Evolutionary conservation across 1,284 basidiomycete species (phyloP).

Genomic region (Mycena citricolor): DNA sequence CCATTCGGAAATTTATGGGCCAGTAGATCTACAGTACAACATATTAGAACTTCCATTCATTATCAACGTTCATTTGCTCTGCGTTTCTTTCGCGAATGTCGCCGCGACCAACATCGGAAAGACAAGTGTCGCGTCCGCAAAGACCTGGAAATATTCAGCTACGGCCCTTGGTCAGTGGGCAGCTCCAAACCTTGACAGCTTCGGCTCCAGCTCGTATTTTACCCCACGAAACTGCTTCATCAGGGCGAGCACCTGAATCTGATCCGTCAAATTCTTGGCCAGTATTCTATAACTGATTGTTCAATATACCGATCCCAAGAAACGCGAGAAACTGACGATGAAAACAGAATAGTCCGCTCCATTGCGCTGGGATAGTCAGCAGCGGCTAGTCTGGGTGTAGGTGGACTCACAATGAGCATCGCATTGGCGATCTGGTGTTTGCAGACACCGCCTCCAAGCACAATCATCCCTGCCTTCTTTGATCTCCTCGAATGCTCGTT

Average conservation of each 20-base stretch:
- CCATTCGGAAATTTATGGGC: conserved; percentile 36
- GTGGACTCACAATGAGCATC: conserved; percentile 83
- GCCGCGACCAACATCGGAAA: conserved; percentile 88
- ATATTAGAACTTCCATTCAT: conserved; percentile 10
- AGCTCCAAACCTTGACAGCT: conserved; percentile 78
- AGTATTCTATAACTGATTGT: conserved; percentile 67
- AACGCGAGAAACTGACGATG: conserved; percentile 64
- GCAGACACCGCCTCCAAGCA: conserved; percentile 97
- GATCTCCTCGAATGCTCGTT: conserved; percentile 91
- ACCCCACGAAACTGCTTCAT: conserved; percentile 99
- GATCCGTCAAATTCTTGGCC: conserved; percentile 99
- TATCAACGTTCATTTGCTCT: conserved; percentile 15
- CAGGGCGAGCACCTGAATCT: conserved; percentile 95
- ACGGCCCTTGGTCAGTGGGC: background rate
- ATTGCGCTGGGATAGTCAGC: conserved; percentile 70
- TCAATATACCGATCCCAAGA: conserved; percentile 8
- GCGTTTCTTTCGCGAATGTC: conserved; percentile 68
- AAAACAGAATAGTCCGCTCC: conserved; percentile 98
- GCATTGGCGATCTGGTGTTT: conserved; percentile 99
- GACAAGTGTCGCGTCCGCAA: conserved; percentile 84
- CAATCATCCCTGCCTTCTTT: conserved; percentile 96
- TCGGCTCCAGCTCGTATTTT: conserved; percentile 93
- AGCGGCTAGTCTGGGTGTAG: background rate
- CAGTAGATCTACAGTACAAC: background rate
- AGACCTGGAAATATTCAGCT: conserved; percentile 45